Evolutionary conservation across 2,329 filamentous ascomycete species (phyloP), one percentile per base, ranked within the genome.

Genomic region (Stachybotrys chlorohalonatus): DNA sequence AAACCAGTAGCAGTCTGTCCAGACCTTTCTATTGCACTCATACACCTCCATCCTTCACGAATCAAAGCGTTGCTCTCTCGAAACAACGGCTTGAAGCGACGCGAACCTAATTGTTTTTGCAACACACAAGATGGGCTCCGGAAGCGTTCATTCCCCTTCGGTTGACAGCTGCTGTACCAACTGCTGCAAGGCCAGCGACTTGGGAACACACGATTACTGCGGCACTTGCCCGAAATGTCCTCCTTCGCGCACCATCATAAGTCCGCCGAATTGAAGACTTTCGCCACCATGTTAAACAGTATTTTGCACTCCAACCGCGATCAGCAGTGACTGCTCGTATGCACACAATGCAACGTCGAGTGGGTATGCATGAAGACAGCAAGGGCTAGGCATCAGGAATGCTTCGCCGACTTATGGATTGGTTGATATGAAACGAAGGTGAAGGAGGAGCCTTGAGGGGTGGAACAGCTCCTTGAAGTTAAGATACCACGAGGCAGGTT

Each of bases 121-220:
- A 9, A 42, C 6, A 42, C 36, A 42, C 9, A 42, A 42, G 9
- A 42, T 42, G 36, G 36, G 3, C 13, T 42, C 13, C 36, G 36
- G 13, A 2, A 42, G 36, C 36, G 36, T 42, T 5, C 36, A 42
- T 13, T 2, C 8, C 51, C 55, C 56, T 31, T 56, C 60, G 30
- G 55, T 59, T 50, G 56, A 67, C 54, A 55, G 54, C 48, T 67
- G 65, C 55, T 67, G 65, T 50, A 64, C 60, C 47, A 64, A 55
- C 47, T 67, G 65, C 52, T 67, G 65, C 54, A 67, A 67, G 57
- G 63, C 64, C 17, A 66, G 53, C 39, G 65, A 67, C 55, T 61
- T 67, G 36, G 65, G 65, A 48, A 67, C 65, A 9, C 65, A 67
- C 54, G 65, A 67, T 56, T 67, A 67, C 52, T 67, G 65, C 51